Percentiles rank a stretch among this genome's conserved stretches.
These are phyloP conservation scores for Suhomyces emberorum DNA, from an alignment of 805 yeast species.

Conservation along the genomic window DNA sequence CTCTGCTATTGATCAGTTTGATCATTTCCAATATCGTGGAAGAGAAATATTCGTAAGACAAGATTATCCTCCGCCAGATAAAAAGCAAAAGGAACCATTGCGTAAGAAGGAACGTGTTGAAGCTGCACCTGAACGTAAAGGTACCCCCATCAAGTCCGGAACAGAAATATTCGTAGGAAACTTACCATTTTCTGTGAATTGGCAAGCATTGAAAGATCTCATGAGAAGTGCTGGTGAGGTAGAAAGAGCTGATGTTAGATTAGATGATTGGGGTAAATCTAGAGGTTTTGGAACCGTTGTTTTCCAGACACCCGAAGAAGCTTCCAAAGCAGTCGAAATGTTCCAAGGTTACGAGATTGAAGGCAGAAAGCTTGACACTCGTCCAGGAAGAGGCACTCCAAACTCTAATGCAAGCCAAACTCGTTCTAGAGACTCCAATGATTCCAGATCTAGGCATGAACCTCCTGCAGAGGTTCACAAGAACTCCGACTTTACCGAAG, in stretches of 20 bases:
- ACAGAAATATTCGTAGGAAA: conserved; percentile 74
- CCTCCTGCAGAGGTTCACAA: conserved; percentile 14
- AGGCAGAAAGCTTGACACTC: conserved; percentile 77
- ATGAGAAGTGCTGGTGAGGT: conserved; percentile 76
- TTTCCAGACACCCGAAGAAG: conserved; percentile 64
- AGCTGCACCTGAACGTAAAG: conserved; percentile 11
- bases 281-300: conserved; percentile 84
- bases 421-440: conserved; percentile 13
- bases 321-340: conserved; percentile 63
- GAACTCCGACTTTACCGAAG: conserved; percentile 61
- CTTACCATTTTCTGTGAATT: conserved; percentile 73
- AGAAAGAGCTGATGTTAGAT: conserved; percentile 75
- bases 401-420: conserved; percentile 11
- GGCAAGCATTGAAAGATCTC: conserved; percentile 85
- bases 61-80: conserved; percentile 78
- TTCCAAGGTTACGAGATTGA: conserved; percentile 68
- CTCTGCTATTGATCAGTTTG: conserved; percentile 65
- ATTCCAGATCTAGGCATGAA: conserved; percentile 7
- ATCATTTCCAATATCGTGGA: conserved; percentile 62
- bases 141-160: conserved; percentile 32
- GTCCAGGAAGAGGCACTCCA: conserved; percentile 52
- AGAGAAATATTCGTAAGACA: conserved; percentile 87
- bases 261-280: conserved; percentile 67
- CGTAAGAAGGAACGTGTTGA: conserved; percentile 21
- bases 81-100: conserved; percentile 23